Base-by-base conservation (phyloP, 768 basidiomycete genomes). In the Sarcodon aspratus region DNA sequence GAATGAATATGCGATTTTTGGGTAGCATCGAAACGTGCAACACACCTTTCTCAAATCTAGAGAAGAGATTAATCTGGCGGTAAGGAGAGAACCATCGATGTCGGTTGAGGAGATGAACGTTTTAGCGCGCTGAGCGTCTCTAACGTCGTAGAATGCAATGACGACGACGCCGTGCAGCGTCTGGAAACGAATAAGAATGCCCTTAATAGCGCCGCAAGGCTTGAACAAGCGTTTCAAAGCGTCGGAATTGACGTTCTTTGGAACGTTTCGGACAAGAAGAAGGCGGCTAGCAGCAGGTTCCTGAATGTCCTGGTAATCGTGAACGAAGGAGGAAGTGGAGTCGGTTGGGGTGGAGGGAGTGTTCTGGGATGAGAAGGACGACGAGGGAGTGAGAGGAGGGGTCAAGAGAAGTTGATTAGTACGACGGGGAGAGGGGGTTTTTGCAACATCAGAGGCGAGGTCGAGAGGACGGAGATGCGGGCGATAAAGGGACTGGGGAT, bases 101-200 rank as follows among this genome's bases (percentile, higher is more conserved):
- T 4, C 15, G 40, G 27, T 42, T 13, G 15, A 27, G 17, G 48
- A n/a, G 13, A 60, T 54, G 11, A 49, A 46, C 40, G 50, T 44
- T 44, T 49, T 15, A 3, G 76, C 76, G 6, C 66, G 68, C 36
- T 66, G 66, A 2, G 80, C 74, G 45, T 79, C 66, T 46, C 80
- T 72, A 40, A 73, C 59, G 54, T 85, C 80, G 61, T 72, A 76
- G 54, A 84, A 83, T 7, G 79, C 74, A 15, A 81, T 52, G 51
- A 82, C 67, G 42, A 83, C 64, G 38, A 75, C 63, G 7, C 80
- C 80, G 35, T 75, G 66, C 9, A 68, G 67, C 45, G 68, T 65
- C 46, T 74, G 74, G 52, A 71, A 72, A 33, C 72, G 71, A 34
- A 72, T 69, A 53, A 75, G 76, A 45, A 83, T 71, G 8, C 78